These are phyloP conservation scores for Curvularia hawaiiensis DNA, from an alignment of 2,329 filamentous ascomycete genomes.

Conservation along the genomic window DNA sequence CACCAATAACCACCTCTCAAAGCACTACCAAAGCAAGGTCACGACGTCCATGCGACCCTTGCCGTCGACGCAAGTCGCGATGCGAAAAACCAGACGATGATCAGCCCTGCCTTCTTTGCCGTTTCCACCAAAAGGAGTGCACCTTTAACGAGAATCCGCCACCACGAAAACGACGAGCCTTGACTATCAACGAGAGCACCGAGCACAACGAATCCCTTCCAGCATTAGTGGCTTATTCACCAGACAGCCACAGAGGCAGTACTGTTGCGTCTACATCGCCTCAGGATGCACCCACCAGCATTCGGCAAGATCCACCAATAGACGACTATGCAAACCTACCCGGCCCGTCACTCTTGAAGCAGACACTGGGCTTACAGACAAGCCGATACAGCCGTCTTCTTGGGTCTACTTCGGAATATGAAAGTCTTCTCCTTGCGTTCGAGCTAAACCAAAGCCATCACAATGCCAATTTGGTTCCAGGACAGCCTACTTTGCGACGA, in stretches of 20 bases:
- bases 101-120: slow-evolving; percentile 68
- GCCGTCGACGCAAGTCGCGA: slow-evolving; percentile 66
- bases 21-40: slow-evolving; percentile 24
- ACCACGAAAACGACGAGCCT: slow-evolving; percentile 68
- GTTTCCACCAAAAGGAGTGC: slow-evolving; percentile 69
- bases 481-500: slow-evolving; percentile 27
- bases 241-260: background rate
- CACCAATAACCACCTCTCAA: slow-evolving; percentile 7
- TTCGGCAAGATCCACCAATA: slow-evolving; percentile 33
- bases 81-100: slow-evolving; percentile 73
- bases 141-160: slow-evolving; percentile 70
- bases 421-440: slow-evolving; percentile 32
- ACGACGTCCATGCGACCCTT: slow-evolving; percentile 67
- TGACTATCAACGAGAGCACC: slow-evolving; percentile 8
- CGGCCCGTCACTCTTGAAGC: slow-evolving; percentile 43
- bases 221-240: slow-evolving; percentile 3
- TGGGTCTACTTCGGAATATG: slow-evolving; percentile 38
- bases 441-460: slow-evolving; percentile 18
- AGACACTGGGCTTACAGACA: slow-evolving; percentile 43
- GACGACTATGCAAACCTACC: slow-evolving; percentile 43
- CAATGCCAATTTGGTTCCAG: slow-evolving; percentile 15
- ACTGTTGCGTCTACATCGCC: slow-evolving; percentile 13
- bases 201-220: slow-evolving; percentile 3
- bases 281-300: slow-evolving; percentile 16
- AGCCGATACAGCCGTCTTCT: slow-evolving; percentile 38